Percentiles rank a stretch among this genome's conserved stretches.
These are phyloP conservation scores for Hirsutella rhossiliensis DNA, from an alignment of 2,329 filamentous ascomycete species.

Conservation along the genomic window DNA sequence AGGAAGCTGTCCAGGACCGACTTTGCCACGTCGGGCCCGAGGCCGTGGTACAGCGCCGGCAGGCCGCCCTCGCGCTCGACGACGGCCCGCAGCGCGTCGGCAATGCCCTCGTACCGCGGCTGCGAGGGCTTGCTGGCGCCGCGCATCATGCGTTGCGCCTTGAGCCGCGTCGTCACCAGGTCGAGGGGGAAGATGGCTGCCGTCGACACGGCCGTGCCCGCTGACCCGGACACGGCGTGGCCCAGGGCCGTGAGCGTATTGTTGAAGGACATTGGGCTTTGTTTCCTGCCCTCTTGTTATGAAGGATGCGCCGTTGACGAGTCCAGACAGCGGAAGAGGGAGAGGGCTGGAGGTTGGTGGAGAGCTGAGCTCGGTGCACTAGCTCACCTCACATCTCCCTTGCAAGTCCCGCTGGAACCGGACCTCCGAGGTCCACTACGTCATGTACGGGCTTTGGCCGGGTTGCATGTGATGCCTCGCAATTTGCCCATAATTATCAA, in stretches of 20 bases:
- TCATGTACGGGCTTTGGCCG: no score
- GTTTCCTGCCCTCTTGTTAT: background rate
- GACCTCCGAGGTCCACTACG: no score
- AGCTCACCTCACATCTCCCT: no score
- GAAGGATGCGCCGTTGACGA: no score
- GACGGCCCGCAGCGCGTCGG: conserved; percentile 61
- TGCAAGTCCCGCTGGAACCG: no score
- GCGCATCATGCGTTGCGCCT: conserved; percentile 56
- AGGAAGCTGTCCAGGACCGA: conserved; percentile 66
- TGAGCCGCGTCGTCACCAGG: conserved; percentile 69
- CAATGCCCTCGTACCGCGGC: conserved; percentile 48
- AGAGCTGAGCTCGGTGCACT: no score
- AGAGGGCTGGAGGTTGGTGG: no score
- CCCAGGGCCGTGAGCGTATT: conserved; percentile 57
- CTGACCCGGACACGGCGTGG: conserved; percentile 69
- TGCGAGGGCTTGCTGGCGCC: conserved; percentile 6
- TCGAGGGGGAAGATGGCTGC: conserved; percentile 70
- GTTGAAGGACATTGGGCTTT: conserved; percentile 17
- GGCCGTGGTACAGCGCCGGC: conserved; percentile 56
- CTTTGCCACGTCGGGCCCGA: conserved; percentile 53
- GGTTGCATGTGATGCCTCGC: no score
- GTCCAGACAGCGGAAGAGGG: no score
- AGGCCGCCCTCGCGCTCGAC: conserved; percentile 59
- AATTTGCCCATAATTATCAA: no score
- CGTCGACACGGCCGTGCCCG: conserved; percentile 69